Evolutionary conservation across 495 filamentous ascomycete species (phyloP).

Genomic region (Aspergillus steynii): DNA sequence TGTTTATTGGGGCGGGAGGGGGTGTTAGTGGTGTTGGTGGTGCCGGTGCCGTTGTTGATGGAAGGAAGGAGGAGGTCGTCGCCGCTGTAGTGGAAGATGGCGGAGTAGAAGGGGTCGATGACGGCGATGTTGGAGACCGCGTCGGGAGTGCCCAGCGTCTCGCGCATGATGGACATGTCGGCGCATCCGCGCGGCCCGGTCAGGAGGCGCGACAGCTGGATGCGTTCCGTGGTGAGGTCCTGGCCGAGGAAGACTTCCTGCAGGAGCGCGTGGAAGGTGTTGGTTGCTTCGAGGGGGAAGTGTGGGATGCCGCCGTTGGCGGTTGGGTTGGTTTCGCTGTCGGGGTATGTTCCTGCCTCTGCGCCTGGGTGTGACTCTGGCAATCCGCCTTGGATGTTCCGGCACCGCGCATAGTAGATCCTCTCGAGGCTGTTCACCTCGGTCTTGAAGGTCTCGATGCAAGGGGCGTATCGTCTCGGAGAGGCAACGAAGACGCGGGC

Average conservation of each 20-base stretch:
- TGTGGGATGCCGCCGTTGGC: neutral
- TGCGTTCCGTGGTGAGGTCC: slow-evolving; percentile 32
- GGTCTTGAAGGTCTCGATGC: slow-evolving; percentile 46
- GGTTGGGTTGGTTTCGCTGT: neutral
- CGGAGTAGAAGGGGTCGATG: slow-evolving; percentile 48
- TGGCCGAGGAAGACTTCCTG: slow-evolving; percentile 34
- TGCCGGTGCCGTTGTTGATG: neutral
- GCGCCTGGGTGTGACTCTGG: slow-evolving; percentile 26
- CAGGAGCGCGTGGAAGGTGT: slow-evolving; percentile 22
- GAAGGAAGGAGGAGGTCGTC: neutral
- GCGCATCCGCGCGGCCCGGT: slow-evolving; percentile 50
- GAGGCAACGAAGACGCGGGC: slow-evolving; percentile 55
- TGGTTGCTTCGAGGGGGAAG: neutral
- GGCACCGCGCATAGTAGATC: slow-evolving; percentile 53
- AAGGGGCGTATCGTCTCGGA: slow-evolving; percentile 54
- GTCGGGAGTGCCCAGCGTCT: slow-evolving; percentile 48
- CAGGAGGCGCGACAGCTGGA: slow-evolving; percentile 44
- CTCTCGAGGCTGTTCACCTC: slow-evolving; percentile 45
- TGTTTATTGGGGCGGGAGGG: slow-evolving; percentile 13
- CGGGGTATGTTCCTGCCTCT: slow-evolving; percentile 12
- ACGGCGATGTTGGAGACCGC: slow-evolving; percentile 47
- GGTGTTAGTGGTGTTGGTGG: neutral
- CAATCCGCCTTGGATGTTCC: slow-evolving; percentile 51
- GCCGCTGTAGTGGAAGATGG: slow-evolving; percentile 45
- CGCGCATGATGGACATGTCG: slow-evolving; percentile 57